Evolutionary conservation across 495 filamentous ascomycete species (phyloP), one percentile per base, ranked within the genome.

Genomic region (Lentithecium fluviatile): DNA sequence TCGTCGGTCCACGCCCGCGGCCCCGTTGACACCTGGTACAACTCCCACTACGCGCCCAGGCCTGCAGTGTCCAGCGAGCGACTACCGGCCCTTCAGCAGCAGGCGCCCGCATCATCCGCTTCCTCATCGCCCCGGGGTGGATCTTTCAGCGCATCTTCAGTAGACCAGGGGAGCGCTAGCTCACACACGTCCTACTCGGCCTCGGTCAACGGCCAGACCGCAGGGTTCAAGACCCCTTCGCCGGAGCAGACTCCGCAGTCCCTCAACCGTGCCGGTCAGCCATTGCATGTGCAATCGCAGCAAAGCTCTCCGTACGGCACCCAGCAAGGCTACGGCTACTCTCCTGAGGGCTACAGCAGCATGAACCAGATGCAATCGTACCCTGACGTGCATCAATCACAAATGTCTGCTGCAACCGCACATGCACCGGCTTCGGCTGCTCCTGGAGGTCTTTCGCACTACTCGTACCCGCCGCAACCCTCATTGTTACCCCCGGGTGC

Each of bases 1-100:
- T 87, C 90, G 73, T 88, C 91, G 82, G 84, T 90, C 82, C 88
- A 90, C 75, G 85, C 86, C 84, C 88, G 91, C 86, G 90, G 87
- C 81, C 82, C 85, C 78, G 81, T 82, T 75, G 89, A 95, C 77
- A 82, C 83, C 69, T 91, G 84, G 78, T 89, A 88, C 78, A 86
- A 86, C 78, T 79, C 80, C 74, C 83, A 88, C 76, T 85, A 83
- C 70, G 76, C 80, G 38, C 82, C 87, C 76, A 81, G 87, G 69
- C 80, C 86, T 64, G 74, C 85, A 77, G 81, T 83, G 67, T 80
- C 82, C 66, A 87, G 81, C 78, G 88, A 95, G 71, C 89, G 87
- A 78, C 79, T 89, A 67, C 88, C 90, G 63, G 83, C 88, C 60
- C 77, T 94, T 56, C 85, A 82, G 69, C 77, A 82, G 50, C 78